Evolutionary conservation across 352 stramenopile genomes (phyloP), one percentile per base, ranked within the genome.

Genomic region (Chrysophaeum taylorii): DNA sequence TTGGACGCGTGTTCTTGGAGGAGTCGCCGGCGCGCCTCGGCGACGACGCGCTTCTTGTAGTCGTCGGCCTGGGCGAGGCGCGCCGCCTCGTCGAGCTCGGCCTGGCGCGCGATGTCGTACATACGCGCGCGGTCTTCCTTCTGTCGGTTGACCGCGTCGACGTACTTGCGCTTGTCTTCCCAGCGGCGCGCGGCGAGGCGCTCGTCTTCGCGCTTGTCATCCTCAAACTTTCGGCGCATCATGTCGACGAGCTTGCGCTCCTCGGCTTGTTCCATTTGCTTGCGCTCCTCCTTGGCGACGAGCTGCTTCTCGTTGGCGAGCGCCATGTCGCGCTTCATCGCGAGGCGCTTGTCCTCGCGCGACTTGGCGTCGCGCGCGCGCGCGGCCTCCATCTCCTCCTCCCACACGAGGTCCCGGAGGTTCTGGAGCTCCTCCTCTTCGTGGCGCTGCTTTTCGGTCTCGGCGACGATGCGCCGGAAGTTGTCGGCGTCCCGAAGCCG

Each of bases 401-500:
- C 88, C 89, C 89, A 96, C n/a, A 95, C 78, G 68, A 94, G 82
- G 75, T 93, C 86, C 36, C 89, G 87, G 29, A 94, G 78, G 25
- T 72, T 78, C 70, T 91, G 83, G 76, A 92, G 88, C 73, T 95
- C 88, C 70, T 93, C 80, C n/a, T 92, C 88, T 35, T 87, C 79
- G 48, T 87, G 78, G 67, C 77, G 82, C 74, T 91, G 86, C 35
- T 81, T 80, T 64, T 88, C 79, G 70, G 92, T 94, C 75, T 94
- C 86, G 43, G 84, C 81, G 67, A 93, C 85, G 27, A 94, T 84
- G 1, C 81, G 79, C 15, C 80, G 74, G 74, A 90, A 93, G 33
- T 27, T 35, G 9, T 15, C 36, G 33, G 15, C 27, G 18, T 41
- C 57, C 75, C 80, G 76, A 52, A 81, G 77, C n/a, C 81, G 82